Conservation (phyloP, 2,329 filamentous ascomycete species). For the Ceratocystis harringtonii region DNA sequence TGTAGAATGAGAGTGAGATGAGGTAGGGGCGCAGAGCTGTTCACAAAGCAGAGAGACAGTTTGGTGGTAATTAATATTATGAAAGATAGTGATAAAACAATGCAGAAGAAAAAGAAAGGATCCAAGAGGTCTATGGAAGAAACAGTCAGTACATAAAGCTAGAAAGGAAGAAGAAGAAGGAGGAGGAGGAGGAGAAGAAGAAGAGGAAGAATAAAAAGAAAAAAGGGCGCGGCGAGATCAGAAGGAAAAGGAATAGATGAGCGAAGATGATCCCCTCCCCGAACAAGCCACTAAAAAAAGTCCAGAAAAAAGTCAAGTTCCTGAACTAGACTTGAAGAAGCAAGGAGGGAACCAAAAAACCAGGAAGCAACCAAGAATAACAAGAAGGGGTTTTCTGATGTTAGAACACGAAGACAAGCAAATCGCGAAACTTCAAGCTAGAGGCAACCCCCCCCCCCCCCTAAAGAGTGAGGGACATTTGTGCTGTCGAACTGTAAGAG, state of each 20-base stretch:
- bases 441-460: background rate
- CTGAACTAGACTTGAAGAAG: conserved; percentile 3
- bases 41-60: background rate
- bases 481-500: too few species aligned
- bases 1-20: background rate
- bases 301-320: background rate
- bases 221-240: conserved; percentile 1
- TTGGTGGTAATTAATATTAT: background rate
- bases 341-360: background rate
- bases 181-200: background rate
- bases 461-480: background rate
- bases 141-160: background rate
- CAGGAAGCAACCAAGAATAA: background rate
- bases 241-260: conserved; percentile 3
- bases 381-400: background rate
- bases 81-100: background rate
- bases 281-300: conserved; percentile 4
- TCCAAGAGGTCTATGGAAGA: background rate
- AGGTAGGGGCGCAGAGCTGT: background rate
- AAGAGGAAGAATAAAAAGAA: background rate
- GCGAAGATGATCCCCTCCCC: background rate
- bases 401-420: background rate
- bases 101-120: background rate
- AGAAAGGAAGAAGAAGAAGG: background rate
- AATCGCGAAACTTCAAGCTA: background rate